Base-by-base conservation (phyloP, 75 land plant genomes). In the Cupressus sempervirens region DNA sequence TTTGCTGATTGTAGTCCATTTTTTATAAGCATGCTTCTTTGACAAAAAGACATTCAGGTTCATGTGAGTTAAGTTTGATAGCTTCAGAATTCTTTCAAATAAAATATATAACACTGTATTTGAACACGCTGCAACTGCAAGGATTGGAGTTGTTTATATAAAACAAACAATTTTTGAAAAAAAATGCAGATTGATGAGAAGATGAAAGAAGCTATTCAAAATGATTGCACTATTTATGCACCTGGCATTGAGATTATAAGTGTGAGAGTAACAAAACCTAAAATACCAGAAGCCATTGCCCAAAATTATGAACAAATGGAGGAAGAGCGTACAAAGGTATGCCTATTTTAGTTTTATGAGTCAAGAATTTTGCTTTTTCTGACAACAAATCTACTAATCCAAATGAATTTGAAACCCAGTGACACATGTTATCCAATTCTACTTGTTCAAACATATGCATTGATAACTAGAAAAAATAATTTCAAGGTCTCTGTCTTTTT, bases 191-290 rank as follows among this genome's bases (percentile, higher is more conserved):
- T 98, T 84, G 99, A 96, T 92, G 98, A 96, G 81, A 96, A 87
- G 58, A 96, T 98, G 95, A 98, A 96, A 89, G 99, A 94, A 77
- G 98, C 99, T 46, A 92, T 98, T 77, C 99, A 98, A 84, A 90
- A 84, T 58, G 99, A 98, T 84, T 96, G 98, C 86, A 98, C 98
- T 32, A 91, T 92, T 34, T 98, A 98, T 94, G 98, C 99, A 58
- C 99, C 99, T 80, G 98, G 98, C 54, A 94, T 98, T 85, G 98
- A 96, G 86, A 96, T 96, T 9, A 91, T 98, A 70, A 90, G 94
- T 90, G 99, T 98, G 10, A 92, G 98, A n/a, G 97, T 96, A 41
- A 98, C 99, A 35, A 98, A 98, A 85, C 99, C 99, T 2, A 91
- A 88, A 34, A 98, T 98, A 81, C 99, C 99, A 76, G 84, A 72